These are phyloP conservation scores for Crepidotus variabilis DNA, from an alignment of 768 basidiomycete genomes.

Conservation along the genomic window DNA sequence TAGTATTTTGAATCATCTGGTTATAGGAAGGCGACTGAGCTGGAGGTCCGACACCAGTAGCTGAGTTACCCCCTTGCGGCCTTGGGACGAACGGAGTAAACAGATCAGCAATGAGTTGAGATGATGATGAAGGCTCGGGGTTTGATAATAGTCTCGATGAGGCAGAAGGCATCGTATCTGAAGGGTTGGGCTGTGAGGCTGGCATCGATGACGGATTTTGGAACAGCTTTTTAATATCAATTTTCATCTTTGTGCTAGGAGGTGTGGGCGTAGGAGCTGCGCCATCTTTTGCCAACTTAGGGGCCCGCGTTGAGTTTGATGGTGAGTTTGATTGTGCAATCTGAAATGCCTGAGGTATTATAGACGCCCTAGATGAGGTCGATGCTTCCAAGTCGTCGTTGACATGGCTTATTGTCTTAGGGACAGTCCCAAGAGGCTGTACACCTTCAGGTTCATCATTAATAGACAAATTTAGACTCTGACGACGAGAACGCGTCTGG, in stretches of 20 bases:
- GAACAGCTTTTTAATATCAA: constrained; percentile 61
- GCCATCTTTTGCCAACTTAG: constrained; percentile 29
- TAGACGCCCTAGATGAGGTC: constrained; percentile 37
- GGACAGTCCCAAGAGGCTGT: constrained; percentile 80
- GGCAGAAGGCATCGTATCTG: constrained; percentile 44
- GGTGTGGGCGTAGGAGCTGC: constrained; percentile 31
- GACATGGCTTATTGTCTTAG: constrained; percentile 44
- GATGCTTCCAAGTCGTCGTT: constrained; percentile 67
- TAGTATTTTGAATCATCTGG: constrained; percentile 58
- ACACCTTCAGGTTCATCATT: constrained; percentile 76
- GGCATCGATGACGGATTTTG: constrained; percentile 51
- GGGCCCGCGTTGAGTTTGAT: constrained; percentile 24
- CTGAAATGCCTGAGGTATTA: constrained; percentile 23
- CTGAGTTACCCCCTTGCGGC: constrained; percentile 38
- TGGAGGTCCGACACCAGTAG: constrained; percentile 42
- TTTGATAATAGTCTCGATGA: constrained; percentile 22
- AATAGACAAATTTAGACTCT: constrained; percentile 69
- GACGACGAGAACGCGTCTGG: constrained; percentile 70
- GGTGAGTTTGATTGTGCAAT: constrained; percentile 36
- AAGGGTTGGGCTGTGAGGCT: constrained; percentile 46
- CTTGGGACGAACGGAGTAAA: constrained; percentile 48
- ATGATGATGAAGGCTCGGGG: constrained; percentile 29
- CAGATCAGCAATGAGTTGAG: constrained; percentile 40
- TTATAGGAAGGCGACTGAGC: constrained; percentile 67
- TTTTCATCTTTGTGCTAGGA: constrained; percentile 36